Evolutionary conservation across 192 early-diverging fungal species (phyloP), one percentile per base, ranked within the genome.

Genomic region (Rhizophagus prolifer): DNA sequence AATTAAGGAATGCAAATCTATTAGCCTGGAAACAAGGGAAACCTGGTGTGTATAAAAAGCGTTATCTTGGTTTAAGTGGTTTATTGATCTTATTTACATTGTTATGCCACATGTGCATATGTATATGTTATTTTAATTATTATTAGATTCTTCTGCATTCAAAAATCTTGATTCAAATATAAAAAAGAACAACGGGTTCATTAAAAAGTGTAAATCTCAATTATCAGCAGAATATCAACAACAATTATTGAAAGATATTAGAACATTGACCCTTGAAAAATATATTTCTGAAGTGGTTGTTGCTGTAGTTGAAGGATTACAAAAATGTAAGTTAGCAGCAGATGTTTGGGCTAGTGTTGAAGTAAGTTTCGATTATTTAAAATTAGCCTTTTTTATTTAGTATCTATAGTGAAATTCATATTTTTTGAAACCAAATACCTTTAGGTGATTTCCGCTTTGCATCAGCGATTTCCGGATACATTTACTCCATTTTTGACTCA

Each of bases 101-200:
- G 4, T 41, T 13, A 58, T 14, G 44, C 38, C 21, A 31, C 41
- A 31, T 9, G 13, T 60, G 26, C 4, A 60, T 36, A 30, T 25
- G 4, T 25, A n/a, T 3, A 13, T 38, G 9, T 58, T 36, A 34
- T 23, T 38, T 76, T 54, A 25, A 31, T 16, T 46, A 9, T 4
- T 36, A 7, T 30, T 58, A 87, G 86, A 87, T 76, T 74, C 81
- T 9, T 75, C 81, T 36, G 74, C 76, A 58, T 79, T 83, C 59
- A 85, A 85, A 74, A 93, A 88, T 61, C 87, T 98, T 23, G 98
- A 99, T 78, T 92, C 94, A 70, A 97, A 94, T 83, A 94, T 99
- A 64, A 99, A 98, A 81, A 98, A 98, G 86, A 98, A 98, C 83
- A 96, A 94, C 7, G 89, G 91, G 19, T 98, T 99, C 80, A 94